Conservation (phyloP, 23 red algal genomes). For the Gracilaria gracilis region DNA sequence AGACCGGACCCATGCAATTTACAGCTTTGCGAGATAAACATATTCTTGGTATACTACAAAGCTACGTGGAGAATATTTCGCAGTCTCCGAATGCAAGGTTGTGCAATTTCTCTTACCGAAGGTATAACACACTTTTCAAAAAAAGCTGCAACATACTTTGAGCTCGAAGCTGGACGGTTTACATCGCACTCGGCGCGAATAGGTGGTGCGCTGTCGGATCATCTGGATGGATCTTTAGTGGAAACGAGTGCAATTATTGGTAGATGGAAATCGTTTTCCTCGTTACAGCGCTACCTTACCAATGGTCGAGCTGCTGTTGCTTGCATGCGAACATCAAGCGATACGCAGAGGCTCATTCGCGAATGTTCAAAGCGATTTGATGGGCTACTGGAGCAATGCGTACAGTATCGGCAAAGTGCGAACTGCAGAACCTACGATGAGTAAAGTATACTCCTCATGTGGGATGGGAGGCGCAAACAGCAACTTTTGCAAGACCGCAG, state of each 20-base stretch:
- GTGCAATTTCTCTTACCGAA: neutral
- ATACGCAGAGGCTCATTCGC: too few relatives aligned
- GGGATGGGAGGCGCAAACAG: too few relatives aligned
- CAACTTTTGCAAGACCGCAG: too few relatives aligned
- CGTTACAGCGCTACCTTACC: neutral
- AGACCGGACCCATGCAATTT: slow-evolving; percentile 22
- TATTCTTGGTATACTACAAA: neutral
- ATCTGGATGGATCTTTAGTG: neutral
- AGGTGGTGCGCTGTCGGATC: slow-evolving; percentile 17
- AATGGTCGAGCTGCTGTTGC: slow-evolving; percentile 6
- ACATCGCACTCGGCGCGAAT: slow-evolving; percentile 37
- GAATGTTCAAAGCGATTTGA: too few relatives aligned
- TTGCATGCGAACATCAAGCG: neutral
- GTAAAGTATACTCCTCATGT: too few relatives aligned
- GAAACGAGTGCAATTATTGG: slow-evolving; percentile 15
- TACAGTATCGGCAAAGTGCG: too few relatives aligned
- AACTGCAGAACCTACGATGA: too few relatives aligned
- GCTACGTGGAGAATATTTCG: neutral
- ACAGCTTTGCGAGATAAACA: neutral
- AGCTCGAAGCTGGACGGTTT: neutral
- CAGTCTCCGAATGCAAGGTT: neutral
- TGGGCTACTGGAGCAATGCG: too few relatives aligned
- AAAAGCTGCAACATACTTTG: neutral
- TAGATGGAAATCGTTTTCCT: slow-evolving; percentile 9
- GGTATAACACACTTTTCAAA: neutral